phyloP scores from a whole-genome alignment of 768 basidiomycete species.

The Floccularia luteovirens region DNA sequence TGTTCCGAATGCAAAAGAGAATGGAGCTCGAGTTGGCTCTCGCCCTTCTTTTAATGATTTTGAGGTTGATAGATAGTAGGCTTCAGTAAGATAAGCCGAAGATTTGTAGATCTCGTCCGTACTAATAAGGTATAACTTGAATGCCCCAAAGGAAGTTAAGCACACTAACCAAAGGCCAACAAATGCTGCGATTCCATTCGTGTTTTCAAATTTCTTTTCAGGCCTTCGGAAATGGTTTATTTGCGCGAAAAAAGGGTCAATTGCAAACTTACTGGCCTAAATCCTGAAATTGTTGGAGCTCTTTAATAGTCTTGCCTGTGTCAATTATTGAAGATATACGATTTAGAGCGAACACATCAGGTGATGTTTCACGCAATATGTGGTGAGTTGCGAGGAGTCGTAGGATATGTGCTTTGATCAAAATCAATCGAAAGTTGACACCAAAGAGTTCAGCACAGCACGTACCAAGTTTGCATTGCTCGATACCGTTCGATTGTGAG shows the following conservation, averaged over 20 bases:
- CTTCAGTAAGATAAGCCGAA: constrained; percentile 68
- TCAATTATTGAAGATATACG: constrained; percentile 64
- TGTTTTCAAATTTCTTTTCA: constrained; percentile 57
- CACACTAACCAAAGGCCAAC: constrained; percentile 55
- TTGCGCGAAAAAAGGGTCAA: neutral
- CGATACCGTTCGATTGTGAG: constrained; percentile 34
- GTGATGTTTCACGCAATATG: neutral
- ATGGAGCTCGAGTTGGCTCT: constrained; percentile 53
- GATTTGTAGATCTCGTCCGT: constrained; percentile 75
- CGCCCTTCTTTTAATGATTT: constrained; percentile 22
- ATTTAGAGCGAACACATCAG: constrained; percentile 35
- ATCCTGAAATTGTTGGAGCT: constrained; percentile 29
- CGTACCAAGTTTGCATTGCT: constrained; percentile 44
- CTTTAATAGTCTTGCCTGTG: constrained; percentile 48
- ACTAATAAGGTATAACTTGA: constrained; percentile 21
- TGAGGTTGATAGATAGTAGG: constrained; percentile 36
- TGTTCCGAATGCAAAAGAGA: constrained; percentile 61
- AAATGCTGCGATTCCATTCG: constrained; percentile 63
- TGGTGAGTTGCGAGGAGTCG: constrained; percentile 63
- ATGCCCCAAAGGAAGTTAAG: neutral
- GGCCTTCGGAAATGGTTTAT: constrained; percentile 27
- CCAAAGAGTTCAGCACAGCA: constrained; percentile 1
- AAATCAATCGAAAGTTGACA: neutral
- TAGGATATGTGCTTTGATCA: constrained; percentile 52
- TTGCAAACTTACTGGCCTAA: constrained; percentile 31